A percentile compares a stretch with the other conserved stretches of the same genome.
phyloP scores from a whole-genome alignment of 164 flowering plant species.

The Stephania cephalantha region DNA sequence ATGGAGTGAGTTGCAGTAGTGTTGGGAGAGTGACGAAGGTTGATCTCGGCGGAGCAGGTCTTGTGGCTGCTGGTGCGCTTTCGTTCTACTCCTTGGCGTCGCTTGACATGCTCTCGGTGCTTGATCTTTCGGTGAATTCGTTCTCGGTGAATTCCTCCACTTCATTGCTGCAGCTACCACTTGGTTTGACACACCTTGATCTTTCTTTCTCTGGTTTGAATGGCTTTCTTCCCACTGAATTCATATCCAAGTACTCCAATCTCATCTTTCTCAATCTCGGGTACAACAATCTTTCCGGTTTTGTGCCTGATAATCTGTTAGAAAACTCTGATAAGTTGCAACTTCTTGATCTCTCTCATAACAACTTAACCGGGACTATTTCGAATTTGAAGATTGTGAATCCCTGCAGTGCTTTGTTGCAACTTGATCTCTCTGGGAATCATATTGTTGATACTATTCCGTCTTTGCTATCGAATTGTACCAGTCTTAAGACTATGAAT shows the following conservation, averaged over 20 bases:
- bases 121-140: constrained; percentile 53
- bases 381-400: constrained; percentile 28
- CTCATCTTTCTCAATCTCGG: constrained; percentile 48
- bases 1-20: constrained; percentile 58
- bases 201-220: constrained; percentile 44
- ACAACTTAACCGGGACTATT: constrained; percentile 63
- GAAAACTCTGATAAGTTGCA: constrained; percentile 37
- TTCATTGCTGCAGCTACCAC: constrained; percentile 53
- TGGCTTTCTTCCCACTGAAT: constrained; percentile 46
- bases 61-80: constrained; percentile 56
- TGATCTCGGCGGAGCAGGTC: constrained; percentile 47
- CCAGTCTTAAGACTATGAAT: constrained; percentile 38
- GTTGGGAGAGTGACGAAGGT: constrained; percentile 44
- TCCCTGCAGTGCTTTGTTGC: constrained; percentile 45
- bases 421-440: constrained; percentile 59
- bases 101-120: constrained; percentile 42
- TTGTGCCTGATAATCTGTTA: constrained; percentile 40
- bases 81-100: constrained; percentile 46
- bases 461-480: constrained; percentile 47
- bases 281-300: constrained; percentile 58
- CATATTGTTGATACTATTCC: constrained; percentile 46
- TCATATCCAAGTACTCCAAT: constrained; percentile 42
- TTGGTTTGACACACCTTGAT: constrained; percentile 43
- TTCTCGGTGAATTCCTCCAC: constrained; percentile 48
- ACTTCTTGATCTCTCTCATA: constrained; percentile 65